Percentiles rank a stretch among this genome's conserved stretches.
These are phyloP conservation scores for Nymphaea thermarum DNA, from an alignment of 164 flowering plant genomes.

Conservation along the genomic window DNA sequence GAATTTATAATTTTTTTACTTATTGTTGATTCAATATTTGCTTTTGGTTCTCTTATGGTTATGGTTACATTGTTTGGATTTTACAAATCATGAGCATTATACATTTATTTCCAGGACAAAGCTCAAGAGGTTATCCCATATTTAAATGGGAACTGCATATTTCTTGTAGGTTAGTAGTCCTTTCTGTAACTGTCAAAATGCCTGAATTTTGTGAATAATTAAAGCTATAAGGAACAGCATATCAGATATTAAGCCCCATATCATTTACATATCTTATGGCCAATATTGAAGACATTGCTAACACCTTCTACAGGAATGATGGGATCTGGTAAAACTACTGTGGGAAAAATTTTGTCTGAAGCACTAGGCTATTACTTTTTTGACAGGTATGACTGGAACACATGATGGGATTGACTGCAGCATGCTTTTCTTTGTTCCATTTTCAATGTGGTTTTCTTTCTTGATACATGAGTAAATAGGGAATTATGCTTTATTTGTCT, in stretches of 20 bases:
- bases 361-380: conserved; percentile 66
- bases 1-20: background rate
- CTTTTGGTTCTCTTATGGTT: background rate
- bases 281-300: background rate
- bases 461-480: background rate
- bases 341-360: conserved; percentile 74
- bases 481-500: conserved; percentile 7
- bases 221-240: background rate
- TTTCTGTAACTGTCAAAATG: background rate
- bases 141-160: conserved; percentile 68
- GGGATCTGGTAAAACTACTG: conserved; percentile 98
- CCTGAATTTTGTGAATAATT: background rate
- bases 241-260: no score
- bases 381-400: conserved; percentile 55
- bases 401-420: conserved; percentile 2
- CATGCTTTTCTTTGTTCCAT: conserved; percentile 19
- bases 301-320: conserved; percentile 62
- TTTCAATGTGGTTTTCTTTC: conserved; percentile 13
- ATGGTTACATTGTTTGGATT: no score
- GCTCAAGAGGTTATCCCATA: conserved; percentile 51
- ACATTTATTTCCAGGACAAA: conserved; percentile 50
- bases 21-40: background rate
- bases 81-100: background rate
- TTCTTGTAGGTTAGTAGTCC: conserved; percentile 83
- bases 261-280: no score